Evolutionary conservation across 495 filamentous ascomycete genomes (phyloP).

Genomic region (Cladorrhinum samala): DNA sequence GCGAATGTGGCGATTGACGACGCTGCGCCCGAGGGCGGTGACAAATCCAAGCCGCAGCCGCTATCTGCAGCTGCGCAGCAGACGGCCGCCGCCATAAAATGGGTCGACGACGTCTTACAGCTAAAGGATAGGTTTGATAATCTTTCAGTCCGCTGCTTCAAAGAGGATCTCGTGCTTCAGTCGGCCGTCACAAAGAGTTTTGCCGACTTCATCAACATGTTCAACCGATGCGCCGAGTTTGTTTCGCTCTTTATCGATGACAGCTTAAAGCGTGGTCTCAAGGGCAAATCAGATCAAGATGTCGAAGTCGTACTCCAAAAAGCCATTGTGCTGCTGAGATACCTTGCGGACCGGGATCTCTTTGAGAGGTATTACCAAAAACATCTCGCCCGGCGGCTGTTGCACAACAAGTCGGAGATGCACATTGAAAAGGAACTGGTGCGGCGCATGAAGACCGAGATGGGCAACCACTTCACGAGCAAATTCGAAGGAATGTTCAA

Average conservation of each 20-base stretch:
- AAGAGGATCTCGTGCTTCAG: slow-evolving; percentile 69
- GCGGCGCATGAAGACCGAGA: slow-evolving; percentile 87
- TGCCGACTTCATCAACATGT: slow-evolving; percentile 83
- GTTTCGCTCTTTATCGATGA: slow-evolving; percentile 97
- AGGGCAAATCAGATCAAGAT: slow-evolving; percentile 84
- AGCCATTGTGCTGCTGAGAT: slow-evolving; percentile 78
- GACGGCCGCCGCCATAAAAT: slow-evolving; percentile 81
- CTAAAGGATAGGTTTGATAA: slow-evolving; percentile 88
- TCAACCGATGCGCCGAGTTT: slow-evolving; percentile 76
- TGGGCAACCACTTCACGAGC: slow-evolving; percentile 87
- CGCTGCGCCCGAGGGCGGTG: slow-evolving; percentile 43
- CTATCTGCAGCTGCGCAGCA: slow-evolving; percentile 43
- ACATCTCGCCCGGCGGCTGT: slow-evolving; percentile 77
- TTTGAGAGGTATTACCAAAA: slow-evolving; percentile 99
- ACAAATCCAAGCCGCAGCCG: slow-evolving; percentile 36
- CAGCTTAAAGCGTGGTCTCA: slow-evolving; percentile 88
- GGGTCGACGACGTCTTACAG: slow-evolving; percentile 84
- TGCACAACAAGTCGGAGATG: slow-evolving; percentile 81
- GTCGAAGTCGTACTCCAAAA: slow-evolving; percentile 86
- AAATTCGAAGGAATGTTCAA: slow-evolving; percentile 98
- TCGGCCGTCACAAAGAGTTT: slow-evolving; percentile 79
- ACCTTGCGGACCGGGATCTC: slow-evolving; percentile 85
- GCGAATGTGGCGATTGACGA: slow-evolving; percentile 32
- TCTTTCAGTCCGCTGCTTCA: slow-evolving; percentile 64
- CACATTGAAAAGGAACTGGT: slow-evolving; percentile 94